A percentile compares a stretch with the other conserved stretches of the same genome.
Evolutionary conservation across 257 asterid genomes (phyloP).

Genomic region (Salvia splendens): DNA sequence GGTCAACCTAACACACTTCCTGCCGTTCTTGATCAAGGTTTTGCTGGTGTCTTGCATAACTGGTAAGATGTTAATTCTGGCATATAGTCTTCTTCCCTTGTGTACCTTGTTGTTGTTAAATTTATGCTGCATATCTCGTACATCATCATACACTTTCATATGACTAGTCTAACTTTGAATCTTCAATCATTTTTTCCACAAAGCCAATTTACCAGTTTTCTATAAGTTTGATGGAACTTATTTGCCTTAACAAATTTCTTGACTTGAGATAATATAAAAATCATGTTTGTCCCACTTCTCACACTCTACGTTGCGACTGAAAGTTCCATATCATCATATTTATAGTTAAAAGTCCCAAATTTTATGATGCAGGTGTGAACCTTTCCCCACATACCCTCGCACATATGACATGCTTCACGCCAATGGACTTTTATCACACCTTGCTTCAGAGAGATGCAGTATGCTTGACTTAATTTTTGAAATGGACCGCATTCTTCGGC

Average conservation of each 20-base stretch:
- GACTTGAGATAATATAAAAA: too few relatives aligned
- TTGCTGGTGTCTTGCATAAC: constrained; percentile 74
- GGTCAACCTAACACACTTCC: constrained; percentile 71
- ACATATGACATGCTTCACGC: constrained; percentile 90
- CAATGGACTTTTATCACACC: constrained; percentile 63
- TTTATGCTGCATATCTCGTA: background rate
- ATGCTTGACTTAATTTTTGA: constrained; percentile 57
- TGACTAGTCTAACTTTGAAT: too few relatives aligned
- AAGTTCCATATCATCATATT: constrained; percentile 1
- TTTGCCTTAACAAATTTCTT: background rate
- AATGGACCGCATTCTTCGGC: constrained; percentile 92
- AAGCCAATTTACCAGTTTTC: too few relatives aligned
- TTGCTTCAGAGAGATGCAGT: constrained; percentile 57
- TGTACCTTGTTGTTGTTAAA: background rate
- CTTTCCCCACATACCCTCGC: constrained; percentile 91
- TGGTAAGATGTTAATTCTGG: constrained; percentile 53
- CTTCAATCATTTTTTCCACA: too few relatives aligned
- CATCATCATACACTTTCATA: too few relatives aligned
- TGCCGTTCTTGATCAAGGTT: constrained; percentile 70
- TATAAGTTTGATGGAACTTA: background rate
- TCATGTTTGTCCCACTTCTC: constrained; percentile 1
- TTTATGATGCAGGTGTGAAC: constrained; percentile 71
- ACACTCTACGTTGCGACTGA: background rate
- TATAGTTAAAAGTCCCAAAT: constrained; percentile 4
- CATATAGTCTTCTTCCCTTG: constrained; percentile 13